These are phyloP conservation scores for Mycena vitilis DNA, from an alignment of 768 basidiomycete genomes.

Conservation along the genomic window DNA sequence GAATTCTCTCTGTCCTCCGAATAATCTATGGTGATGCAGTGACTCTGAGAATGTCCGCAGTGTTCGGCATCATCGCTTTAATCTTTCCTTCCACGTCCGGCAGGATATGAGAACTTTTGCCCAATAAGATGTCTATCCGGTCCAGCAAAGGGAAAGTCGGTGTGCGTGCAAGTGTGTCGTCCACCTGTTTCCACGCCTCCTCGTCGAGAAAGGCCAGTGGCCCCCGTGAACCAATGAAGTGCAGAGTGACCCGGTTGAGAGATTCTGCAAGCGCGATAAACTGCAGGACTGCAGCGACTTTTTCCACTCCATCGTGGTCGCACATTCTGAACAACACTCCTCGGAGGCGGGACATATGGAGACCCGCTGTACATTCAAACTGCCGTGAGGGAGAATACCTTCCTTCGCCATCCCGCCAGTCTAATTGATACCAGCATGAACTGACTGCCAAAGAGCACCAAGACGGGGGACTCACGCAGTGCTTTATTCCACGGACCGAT, in stretches of 20 bases:
- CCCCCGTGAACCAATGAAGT: slow-evolving; percentile 2
- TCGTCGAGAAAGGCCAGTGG: background rate
- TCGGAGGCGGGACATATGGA: background rate
- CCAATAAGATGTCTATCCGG: background rate
- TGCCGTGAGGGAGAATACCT: no score
- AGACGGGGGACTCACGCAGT: slow-evolving; percentile 2
- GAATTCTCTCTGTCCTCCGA: no score
- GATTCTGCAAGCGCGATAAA: background rate
- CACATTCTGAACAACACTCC: background rate
- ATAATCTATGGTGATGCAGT: background rate
- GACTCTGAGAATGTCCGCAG: background rate
- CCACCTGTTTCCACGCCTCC: slow-evolving; percentile 3
- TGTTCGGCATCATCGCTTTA: background rate
- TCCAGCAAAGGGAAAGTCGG: background rate
- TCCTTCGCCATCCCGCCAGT: no score
- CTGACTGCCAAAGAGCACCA: no score
- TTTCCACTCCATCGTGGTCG: slow-evolving; percentile 3
- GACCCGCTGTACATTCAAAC: background rate
- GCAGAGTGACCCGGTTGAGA: background rate
- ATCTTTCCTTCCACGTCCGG: background rate
- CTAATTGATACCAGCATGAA: no score
- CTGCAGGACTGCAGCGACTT: background rate
- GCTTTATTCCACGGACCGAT: slow-evolving; percentile 8
- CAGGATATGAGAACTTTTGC: background rate
- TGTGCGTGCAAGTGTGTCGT: background rate